Conservation (phyloP, 1,284 basidiomycete species). For the Cryptococcus deneoformans region DNA sequence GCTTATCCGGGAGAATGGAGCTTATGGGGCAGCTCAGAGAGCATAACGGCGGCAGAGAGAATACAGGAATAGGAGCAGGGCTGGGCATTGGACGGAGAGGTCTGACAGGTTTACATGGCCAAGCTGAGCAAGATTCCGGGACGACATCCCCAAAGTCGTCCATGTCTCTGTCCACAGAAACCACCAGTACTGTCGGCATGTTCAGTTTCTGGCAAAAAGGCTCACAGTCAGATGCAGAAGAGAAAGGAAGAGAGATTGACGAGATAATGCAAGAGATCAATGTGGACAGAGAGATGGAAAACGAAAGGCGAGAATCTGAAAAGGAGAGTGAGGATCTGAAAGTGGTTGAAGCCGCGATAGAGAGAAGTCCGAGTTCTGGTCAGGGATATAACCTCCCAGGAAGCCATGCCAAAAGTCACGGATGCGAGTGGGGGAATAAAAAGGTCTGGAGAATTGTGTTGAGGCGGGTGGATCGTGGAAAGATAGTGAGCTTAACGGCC, state of each 20-base stretch:
- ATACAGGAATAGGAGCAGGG: conserved; percentile 19
- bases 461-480: conserved; percentile 22
- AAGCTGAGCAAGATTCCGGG: conserved; percentile 29
- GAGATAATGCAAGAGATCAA: conserved; percentile 35
- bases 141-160: conserved; percentile 24
- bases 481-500: conserved; percentile 31
- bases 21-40: conserved; percentile 37
- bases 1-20: conserved; percentile 17
- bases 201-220: conserved; percentile 19
- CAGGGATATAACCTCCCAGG: not conserved
- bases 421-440: not conserved
- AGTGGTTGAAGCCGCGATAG: conserved; percentile 20
- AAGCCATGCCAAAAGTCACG: not conserved
- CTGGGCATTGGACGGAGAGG: conserved; percentile 30
- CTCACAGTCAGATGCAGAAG: conserved; percentile 5
- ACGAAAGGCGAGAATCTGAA: conserved; percentile 27
- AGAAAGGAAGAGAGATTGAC: conserved; percentile 15
- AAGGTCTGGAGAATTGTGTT: conserved; percentile 23
- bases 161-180: conserved; percentile 18
- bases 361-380: conserved; percentile 4
- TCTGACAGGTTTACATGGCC: conserved; percentile 26
- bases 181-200: conserved; percentile 9
- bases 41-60: conserved; percentile 15
- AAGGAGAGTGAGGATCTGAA: conserved; percentile 28
- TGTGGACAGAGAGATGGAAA: conserved; percentile 40